Evolutionary conservation across 257 asterid species (phyloP).

Genomic region (Ilex aquifolium): DNA sequence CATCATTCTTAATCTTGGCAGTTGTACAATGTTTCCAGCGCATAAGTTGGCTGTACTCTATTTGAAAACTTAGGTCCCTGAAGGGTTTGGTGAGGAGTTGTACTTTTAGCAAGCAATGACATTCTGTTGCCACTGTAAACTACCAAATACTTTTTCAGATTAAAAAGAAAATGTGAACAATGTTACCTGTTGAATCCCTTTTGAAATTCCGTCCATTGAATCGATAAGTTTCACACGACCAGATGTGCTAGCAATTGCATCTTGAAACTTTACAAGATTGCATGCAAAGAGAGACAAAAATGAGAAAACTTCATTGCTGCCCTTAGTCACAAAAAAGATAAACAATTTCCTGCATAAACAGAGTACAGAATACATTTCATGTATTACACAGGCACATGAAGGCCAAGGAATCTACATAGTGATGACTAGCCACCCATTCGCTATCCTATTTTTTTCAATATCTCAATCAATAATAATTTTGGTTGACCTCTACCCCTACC

Average conservation of each 20-base stretch:
- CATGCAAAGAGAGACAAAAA: conserved; percentile 8
- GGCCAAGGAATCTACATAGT: not conserved
- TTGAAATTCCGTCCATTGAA: conserved; percentile 67
- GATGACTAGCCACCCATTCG: no score
- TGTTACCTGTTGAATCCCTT: conserved; percentile 66
- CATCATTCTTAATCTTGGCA: no score
- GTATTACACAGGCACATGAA: not conserved
- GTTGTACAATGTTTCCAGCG: no score
- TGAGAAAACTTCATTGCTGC: not conserved
- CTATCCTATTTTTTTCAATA: no score
- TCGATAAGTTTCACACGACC: conserved; percentile 60
- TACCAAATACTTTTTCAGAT: no score
- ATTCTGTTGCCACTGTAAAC: no score
- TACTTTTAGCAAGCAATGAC: no score
- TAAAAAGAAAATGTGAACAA: not conserved
- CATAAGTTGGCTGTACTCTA: no score
- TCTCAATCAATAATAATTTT: no score
- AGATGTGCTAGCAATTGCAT: conserved; percentile 60
- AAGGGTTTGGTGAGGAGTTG: no score
- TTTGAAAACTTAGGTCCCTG: no score
- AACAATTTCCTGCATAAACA: not conserved
- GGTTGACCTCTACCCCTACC: no score
- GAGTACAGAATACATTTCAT: not conserved
- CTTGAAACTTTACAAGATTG: conserved; percentile 53
- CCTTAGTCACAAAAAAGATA: not conserved